A percentile compares a stretch with the other conserved stretches of the same genome.
These are phyloP conservation scores for Melastoma malabathricum DNA, from an alignment of 345 rosid species.

Conservation along the genomic window DNA sequence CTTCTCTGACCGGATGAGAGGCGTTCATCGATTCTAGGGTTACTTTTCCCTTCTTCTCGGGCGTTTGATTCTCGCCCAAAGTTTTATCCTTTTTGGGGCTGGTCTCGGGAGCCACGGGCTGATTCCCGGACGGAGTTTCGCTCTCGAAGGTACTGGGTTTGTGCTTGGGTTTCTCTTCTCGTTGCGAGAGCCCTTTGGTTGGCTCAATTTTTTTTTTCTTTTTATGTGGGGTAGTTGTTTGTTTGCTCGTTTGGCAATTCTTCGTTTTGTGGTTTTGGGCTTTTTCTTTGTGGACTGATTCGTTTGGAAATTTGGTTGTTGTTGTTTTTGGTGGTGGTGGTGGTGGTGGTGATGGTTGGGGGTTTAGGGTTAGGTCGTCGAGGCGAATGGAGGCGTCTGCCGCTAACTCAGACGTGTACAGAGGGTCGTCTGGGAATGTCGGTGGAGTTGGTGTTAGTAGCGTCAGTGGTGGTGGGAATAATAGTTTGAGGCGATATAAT, in stretches of 20 bases:
- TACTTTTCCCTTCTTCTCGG: background rate
- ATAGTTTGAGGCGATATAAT: constrained; percentile 46
- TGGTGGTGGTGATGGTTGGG: constrained; percentile 2
- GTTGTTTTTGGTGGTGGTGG: too few relatives aligned
- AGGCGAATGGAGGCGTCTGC: constrained; percentile 66
- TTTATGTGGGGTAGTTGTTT: background rate
- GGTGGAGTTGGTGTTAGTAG: constrained; percentile 13
- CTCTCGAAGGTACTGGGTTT: constrained; percentile 30
- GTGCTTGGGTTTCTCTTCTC: background rate
- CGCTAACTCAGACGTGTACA: constrained; percentile 41
- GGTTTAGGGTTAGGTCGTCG: constrained; percentile 52
- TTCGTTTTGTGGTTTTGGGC: constrained; percentile 6
- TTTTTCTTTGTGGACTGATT: constrained; percentile 7
- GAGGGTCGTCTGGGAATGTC: constrained; percentile 32
- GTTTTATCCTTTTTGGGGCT: background rate
- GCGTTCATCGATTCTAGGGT: too few relatives aligned
- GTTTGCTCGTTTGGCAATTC: background rate
- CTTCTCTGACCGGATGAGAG: too few relatives aligned
- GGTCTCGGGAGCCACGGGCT: background rate
- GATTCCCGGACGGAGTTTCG: constrained; percentile 42
- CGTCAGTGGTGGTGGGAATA: constrained; percentile 11
- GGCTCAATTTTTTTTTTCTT: background rate
- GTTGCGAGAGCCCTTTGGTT: constrained; percentile 5
- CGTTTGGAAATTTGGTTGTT: background rate
- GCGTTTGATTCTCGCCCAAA: constrained; percentile 14